These are phyloP conservation scores for Zelopaecilomyces penicillatus DNA, from an alignment of 2,329 filamentous ascomycete species.

Conservation along the genomic window DNA sequence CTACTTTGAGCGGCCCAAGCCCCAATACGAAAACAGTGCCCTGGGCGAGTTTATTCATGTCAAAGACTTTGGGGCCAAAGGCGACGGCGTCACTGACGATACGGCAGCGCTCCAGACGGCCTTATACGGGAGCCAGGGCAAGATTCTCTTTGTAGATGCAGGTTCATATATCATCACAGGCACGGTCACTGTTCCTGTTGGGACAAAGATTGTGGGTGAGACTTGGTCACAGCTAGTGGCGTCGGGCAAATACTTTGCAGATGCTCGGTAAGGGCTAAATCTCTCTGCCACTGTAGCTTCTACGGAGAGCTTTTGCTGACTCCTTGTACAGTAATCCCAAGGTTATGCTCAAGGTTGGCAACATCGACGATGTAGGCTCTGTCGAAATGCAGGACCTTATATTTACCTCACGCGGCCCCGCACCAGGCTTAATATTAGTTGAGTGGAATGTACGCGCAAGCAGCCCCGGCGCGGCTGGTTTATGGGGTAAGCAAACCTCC, in stretches of 20 bases:
- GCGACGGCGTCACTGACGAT: conserved; percentile 36
- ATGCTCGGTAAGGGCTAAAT: conserved; percentile 5
- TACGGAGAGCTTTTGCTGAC: neutral
- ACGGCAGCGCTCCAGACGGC: conserved; percentile 74
- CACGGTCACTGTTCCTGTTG: conserved; percentile 9
- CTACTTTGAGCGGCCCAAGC: conserved; percentile 44
- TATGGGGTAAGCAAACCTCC: conserved; percentile 19
- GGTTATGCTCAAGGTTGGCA: conserved; percentile 57
- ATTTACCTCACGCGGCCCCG: conserved; percentile 56
- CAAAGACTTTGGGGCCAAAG: conserved; percentile 21
- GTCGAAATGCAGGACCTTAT: conserved; percentile 65
- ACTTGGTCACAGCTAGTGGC: conserved; percentile 16
- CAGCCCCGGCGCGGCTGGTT: conserved; percentile 35
- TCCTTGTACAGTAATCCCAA: conserved; percentile 34
- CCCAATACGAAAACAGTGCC: conserved; percentile 45
- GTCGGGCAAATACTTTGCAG: conserved; percentile 11
- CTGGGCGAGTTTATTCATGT: conserved; percentile 29
- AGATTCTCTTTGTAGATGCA: conserved; percentile 28
- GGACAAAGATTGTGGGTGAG: conserved; percentile 8
- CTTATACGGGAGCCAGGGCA: conserved; percentile 36
- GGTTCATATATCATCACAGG: conserved; percentile 30
- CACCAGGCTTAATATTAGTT: conserved; percentile 59
- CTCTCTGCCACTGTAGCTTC: neutral
- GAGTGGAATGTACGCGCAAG: conserved; percentile 46
- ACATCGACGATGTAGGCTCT: conserved; percentile 49